Percentiles rank a stretch among this genome's conserved stretches.
These are phyloP conservation scores for Dryadomyces sulphureus DNA, from an alignment of 2,329 filamentous ascomycete species.

Conservation along the genomic window DNA sequence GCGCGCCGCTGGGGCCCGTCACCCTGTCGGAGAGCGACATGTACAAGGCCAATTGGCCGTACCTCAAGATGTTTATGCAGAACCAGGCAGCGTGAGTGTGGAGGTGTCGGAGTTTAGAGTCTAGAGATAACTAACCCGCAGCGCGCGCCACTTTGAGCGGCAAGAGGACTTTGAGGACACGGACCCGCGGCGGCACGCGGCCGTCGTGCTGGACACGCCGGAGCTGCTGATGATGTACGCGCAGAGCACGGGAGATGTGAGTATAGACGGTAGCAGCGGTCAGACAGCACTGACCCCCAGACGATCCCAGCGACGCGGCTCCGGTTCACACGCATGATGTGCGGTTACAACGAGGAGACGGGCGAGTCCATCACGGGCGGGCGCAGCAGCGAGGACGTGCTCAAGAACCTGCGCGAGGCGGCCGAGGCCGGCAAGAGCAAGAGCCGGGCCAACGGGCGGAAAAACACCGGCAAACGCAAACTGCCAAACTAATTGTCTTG, in stretches of 20 bases:
- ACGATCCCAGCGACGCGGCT: constrained; percentile 39
- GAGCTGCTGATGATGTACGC: constrained; percentile 47
- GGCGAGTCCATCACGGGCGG: not conserved
- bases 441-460: not conserved
- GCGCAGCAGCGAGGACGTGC: not conserved
- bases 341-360: constrained; percentile 29
- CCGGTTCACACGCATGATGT: constrained; percentile 41
- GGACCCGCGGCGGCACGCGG: constrained; percentile 33
- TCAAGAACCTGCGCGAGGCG: constrained; percentile 1
- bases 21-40: not conserved
- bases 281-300: constrained; percentile 22
- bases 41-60: not conserved
- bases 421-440: not conserved
- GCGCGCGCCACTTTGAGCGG: not conserved
- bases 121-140: not conserved
- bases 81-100: not conserved
- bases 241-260: constrained; percentile 36
- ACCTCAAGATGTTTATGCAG: not conserved
- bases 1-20: not conserved
- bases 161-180: constrained; percentile 21
- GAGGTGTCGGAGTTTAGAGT: not conserved
- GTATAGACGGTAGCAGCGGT: too few relatives aligned
- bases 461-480: not conserved
- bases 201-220: constrained; percentile 38
- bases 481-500: not conserved